Conservation (phyloP, 2,329 filamentous ascomycete genomes). For the Bipolaris zeicola region DNA sequence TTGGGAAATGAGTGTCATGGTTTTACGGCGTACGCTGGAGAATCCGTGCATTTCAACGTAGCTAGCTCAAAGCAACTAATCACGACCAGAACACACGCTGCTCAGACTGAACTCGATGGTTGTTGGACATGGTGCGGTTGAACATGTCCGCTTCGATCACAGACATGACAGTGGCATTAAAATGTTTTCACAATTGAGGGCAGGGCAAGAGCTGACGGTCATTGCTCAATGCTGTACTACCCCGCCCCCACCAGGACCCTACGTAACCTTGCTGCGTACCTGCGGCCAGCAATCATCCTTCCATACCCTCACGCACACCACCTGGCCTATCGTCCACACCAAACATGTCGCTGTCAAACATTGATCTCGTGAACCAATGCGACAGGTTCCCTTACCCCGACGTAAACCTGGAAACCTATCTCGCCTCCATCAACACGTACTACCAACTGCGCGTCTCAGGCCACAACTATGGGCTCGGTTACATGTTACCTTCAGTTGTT, state of each 20-base stretch:
- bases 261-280: slow-evolving; percentile 11
- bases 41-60: not conserved
- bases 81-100: not conserved
- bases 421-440: slow-evolving; percentile 59
- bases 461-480: slow-evolving; percentile 65
- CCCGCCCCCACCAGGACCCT: slow-evolving; percentile 34
- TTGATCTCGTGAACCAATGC: slow-evolving; percentile 63
- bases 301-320: not conserved
- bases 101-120: not conserved
- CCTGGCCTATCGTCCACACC: not conserved
- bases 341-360: slow-evolving; percentile 52
- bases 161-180: not conserved
- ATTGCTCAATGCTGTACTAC: slow-evolving; percentile 16
- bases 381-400: slow-evolving; percentile 81
- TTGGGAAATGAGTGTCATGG: not conserved
- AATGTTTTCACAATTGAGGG: not conserved
- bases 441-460: slow-evolving; percentile 71
- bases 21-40: not conserved
- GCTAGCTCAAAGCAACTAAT: slow-evolving; percentile 7
- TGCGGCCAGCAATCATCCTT: slow-evolving; percentile 6
- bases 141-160: not conserved
- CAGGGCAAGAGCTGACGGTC: not conserved
- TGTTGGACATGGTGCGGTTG: no score
- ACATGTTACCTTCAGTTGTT: slow-evolving; percentile 67
- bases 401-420: slow-evolving; percentile 60